Evolutionary conservation across 208 protist genomes (phyloP).

Genomic region (Leishmania tropica): DNA sequence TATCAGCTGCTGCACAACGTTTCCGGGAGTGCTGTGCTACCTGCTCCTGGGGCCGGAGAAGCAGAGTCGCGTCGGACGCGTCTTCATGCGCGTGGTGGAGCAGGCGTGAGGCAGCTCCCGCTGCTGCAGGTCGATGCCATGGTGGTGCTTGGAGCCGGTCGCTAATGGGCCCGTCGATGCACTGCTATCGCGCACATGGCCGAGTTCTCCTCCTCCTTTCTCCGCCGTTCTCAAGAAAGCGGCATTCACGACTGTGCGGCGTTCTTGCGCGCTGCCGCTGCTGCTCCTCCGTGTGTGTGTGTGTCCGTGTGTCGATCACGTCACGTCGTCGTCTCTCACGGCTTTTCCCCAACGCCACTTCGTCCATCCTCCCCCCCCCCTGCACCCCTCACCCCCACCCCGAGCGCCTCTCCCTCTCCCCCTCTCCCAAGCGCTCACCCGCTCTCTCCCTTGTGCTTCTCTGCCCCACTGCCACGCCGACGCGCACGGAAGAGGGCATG

Average conservation of each 20-base stretch:
- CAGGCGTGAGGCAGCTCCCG: conserved; percentile 1
- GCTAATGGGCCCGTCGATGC: neutral
- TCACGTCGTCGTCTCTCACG: neutral
- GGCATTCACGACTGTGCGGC: neutral
- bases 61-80: conserved; percentile 31
- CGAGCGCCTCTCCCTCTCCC: neutral
- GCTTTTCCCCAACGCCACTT: neutral
- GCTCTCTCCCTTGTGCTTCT: neutral
- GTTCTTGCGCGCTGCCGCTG: neutral
- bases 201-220: neutral
- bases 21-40: conserved; percentile 69
- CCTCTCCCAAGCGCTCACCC: neutral
- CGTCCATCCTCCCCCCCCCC: neutral
- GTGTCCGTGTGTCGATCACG: neutral
- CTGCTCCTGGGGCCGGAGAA: conserved; percentile 63
- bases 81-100: conserved; percentile 16
- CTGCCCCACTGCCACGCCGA: neutral
- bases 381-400: neutral
- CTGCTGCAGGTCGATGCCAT: neutral
- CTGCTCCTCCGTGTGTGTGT: neutral
- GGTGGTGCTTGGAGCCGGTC: neutral
- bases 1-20: conserved; percentile 67
- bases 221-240: neutral
- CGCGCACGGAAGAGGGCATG: neutral
- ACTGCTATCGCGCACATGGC: neutral